Evolutionary conservation across 2,329 filamentous ascomycete genomes (phyloP).

Genomic region (Microascus cirrosus): DNA sequence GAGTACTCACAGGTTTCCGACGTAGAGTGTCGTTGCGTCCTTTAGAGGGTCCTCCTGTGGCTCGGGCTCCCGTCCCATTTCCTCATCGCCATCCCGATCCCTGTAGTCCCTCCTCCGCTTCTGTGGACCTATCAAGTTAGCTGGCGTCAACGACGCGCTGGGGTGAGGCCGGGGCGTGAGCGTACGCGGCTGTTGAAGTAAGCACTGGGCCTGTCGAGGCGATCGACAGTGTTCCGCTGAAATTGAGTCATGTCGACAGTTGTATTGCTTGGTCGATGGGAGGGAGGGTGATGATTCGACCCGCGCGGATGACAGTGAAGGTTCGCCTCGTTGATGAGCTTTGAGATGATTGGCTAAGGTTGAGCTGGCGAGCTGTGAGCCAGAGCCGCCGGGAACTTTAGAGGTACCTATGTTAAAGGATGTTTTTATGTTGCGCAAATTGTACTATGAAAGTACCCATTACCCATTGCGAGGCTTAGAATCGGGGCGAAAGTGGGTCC

Average conservation of each 20-base stretch:
- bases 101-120: conserved; percentile 36
- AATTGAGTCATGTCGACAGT: background rate
- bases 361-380: background rate
- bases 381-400: background rate
- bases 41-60: conserved; percentile 55
- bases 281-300: background rate
- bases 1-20: conserved; percentile 72
- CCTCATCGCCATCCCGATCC: conserved; percentile 46
- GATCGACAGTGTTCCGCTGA: conserved; percentile 64
- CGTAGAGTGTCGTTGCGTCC: conserved; percentile 88
- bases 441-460: background rate
- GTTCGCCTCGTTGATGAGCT: background rate
- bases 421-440: background rate
- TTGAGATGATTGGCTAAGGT: background rate
- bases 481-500: background rate
- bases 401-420: background rate
- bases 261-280: background rate
- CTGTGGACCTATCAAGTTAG: background rate
- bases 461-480: background rate
- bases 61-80: conserved; percentile 40
- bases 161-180: background rate
- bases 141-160: background rate
- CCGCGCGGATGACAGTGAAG: background rate
- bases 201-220: conserved; percentile 87
- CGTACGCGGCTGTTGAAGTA: conserved; percentile 77